Evolutionary conservation across 176 grass and related monocot genomes (phyloP), one percentile per base, ranked within the genome.

Genomic region (Oryza meridionalis): DNA sequence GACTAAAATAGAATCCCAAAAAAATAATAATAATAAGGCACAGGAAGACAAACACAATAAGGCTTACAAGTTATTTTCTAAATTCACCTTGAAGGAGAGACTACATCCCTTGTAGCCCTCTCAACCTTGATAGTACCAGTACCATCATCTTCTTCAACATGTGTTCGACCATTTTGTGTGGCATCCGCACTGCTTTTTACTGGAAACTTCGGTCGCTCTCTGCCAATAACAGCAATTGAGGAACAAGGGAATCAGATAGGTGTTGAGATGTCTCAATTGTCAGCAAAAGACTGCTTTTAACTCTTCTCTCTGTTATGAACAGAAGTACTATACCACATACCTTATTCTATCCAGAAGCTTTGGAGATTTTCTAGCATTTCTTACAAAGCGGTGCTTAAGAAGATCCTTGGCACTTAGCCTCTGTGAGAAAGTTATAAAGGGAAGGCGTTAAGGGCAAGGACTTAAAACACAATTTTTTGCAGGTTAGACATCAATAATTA

Each of bases 341-440:
- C 91, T 99, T 92, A 99, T 99, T 99, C 97, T 96, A 79, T 99
- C 97, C 81, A 96, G 33, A 87, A 99, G 89, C 84, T 92, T 99
- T 61, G 90, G 66, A 79, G 83, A 94, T 85, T 92, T 99, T 84
- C 97, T 81, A 21, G 97, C 97, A 94, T 94, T 92, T 84, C 88
- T 96, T 84, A 99, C 96, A 59, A 96, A 99, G 29, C 97, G 93
- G 65, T 96, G 93, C 87, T 94, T 99, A 45, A 99, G 91, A 86
- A 99, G 93, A 50, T 99, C 97, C 88, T 99, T 99, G 65, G 97
- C 91, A 89, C 88, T 99, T 89, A 88, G 91, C 78, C 97, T 92
- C 97, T 99, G 87, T 71, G 17, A 80, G 16, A 87, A 96, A 80
- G 67, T 77, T 38, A 72, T 75, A 78, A 58, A 91, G 53, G 42